Percentiles rank a stretch among this genome's conserved stretches.
These are phyloP conservation scores for Trichoderma citrinoviride DNA, from an alignment of 2,329 filamentous ascomycete species.

Conservation along the genomic window DNA sequence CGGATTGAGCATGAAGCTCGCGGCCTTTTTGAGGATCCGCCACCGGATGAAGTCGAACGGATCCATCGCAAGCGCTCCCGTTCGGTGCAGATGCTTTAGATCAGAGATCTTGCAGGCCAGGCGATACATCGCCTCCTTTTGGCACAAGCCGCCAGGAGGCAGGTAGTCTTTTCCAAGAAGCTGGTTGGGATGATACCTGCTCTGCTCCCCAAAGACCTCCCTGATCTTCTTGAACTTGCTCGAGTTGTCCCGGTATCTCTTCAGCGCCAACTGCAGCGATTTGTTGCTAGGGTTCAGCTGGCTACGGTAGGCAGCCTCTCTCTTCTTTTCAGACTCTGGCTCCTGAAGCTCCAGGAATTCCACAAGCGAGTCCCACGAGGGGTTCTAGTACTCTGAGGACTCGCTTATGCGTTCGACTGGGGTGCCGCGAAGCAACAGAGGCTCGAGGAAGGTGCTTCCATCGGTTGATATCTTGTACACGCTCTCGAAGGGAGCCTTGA, in stretches of 20 bases:
- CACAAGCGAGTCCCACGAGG: slow-evolving; percentile 33
- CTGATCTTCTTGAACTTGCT: slow-evolving; percentile 36
- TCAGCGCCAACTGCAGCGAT: slow-evolving; percentile 20
- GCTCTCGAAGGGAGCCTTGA: not conserved
- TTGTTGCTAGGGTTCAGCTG: slow-evolving; percentile 21
- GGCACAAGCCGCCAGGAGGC: slow-evolving; percentile 34
- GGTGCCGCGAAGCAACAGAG: slow-evolving; percentile 28
- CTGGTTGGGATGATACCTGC: slow-evolving; percentile 39
- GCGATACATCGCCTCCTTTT: slow-evolving; percentile 37
- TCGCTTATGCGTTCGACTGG: slow-evolving; percentile 34
- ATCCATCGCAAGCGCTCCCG: slow-evolving; percentile 35
- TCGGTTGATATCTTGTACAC: slow-evolving; percentile 22
- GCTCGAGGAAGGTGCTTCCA: slow-evolving; percentile 28
- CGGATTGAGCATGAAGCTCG: not conserved
- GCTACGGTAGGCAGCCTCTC: not conserved
- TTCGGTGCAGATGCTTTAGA: slow-evolving; percentile 29
- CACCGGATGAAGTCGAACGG: slow-evolving; percentile 41
- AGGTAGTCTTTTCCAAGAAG: slow-evolving; percentile 36
- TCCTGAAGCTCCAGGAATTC: slow-evolving; percentile 30
- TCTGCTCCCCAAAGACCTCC: slow-evolving; percentile 34
- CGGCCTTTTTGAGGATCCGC: slow-evolving; percentile 30
- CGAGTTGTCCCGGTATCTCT: slow-evolving; percentile 34
- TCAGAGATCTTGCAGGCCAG: slow-evolving; percentile 37
- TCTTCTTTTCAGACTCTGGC: slow-evolving; percentile 27
- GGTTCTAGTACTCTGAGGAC: slow-evolving; percentile 32